phyloP scores from a whole-genome alignment of 805 yeast species.

The Maudiozyma bulderi region DNA sequence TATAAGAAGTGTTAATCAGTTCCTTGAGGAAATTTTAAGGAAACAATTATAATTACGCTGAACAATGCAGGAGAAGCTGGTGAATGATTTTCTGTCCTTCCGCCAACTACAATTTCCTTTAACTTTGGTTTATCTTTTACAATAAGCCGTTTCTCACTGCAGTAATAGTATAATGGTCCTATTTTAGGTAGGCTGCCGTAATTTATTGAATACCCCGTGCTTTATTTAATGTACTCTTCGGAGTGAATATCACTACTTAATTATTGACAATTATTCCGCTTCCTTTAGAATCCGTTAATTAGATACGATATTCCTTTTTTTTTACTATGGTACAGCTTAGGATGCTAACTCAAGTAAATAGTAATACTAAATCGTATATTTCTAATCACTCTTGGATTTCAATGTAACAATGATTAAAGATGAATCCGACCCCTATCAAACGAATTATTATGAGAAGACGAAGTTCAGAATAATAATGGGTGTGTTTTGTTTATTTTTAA shows the following conservation, averaged over 20 bases:
- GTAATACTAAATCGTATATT: neutral
- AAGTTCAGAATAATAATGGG: neutral
- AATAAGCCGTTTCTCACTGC: neutral
- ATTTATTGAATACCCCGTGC: neutral
- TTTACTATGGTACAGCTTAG: neutral
- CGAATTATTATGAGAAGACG: neutral
- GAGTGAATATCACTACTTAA: neutral
- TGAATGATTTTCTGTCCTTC: neutral
- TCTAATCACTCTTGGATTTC: neutral
- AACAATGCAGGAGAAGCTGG: neutral
- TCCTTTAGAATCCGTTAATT: neutral
- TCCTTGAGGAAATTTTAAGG: neutral
- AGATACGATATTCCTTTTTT: neutral
- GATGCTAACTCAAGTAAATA: neutral
- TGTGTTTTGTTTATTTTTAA: neutral
- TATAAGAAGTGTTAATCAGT: neutral
- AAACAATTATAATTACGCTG: neutral
- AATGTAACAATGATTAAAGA: neutral
- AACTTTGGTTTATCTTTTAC: neutral
- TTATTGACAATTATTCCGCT: neutral
- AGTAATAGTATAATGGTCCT: neutral
- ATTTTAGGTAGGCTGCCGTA: neutral
- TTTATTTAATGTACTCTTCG: neutral
- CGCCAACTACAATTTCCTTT: too few relatives aligned
- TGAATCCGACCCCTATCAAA: neutral